Base-by-base conservation (phyloP, 2,329 filamentous ascomycete genomes). In the Fusarium albosuccineum region DNA sequence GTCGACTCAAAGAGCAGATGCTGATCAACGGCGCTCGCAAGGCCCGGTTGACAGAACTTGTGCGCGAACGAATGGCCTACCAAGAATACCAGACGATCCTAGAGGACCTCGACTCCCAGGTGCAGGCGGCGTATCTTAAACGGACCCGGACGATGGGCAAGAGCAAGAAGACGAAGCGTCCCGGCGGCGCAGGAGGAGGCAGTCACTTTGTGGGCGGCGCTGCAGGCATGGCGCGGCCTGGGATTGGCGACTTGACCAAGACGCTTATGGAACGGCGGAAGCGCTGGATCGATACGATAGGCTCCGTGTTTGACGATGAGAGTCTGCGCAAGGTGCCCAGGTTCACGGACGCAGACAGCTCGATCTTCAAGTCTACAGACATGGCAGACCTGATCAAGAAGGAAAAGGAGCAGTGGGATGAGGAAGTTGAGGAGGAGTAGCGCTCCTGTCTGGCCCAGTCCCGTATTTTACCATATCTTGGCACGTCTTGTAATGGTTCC, bases 41-140 rank as follows among this genome's bases (percentile, higher is more conserved):
- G 80, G 86, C 93, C 7, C 89, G 94, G 3, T 84, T 99, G 10
- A 89, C 93, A 1, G 94, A 97, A 37, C 86, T 97, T 29, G 93
- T 96, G 8, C 92, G 94, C 72, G 94, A 97, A 77, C 90, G 93
- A 68, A 95, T 99, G 88, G 96, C 96, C 0, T 91, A 96, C 80
- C 96, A 99, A 76, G 96, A 99, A 77, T 99, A 97, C 82, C 92
- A 91, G 77, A 97, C 94, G 57, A 99, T 99, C 72, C 91, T 97
- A 51, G 96, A 99, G 76, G 96, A 99, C 77, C 89, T 99, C 22
- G 96, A 99, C 82, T 89, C 90, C 41, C 96, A 98, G 77, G 94
- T 98, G 41, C 94, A 98, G 75, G 91, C 93, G 52, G 95, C 96
- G 4, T 99, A 98, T 75, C 89, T 97, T 44, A 99, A 99, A 82